Evolutionary conservation across 495 filamentous ascomycete genomes (phyloP).

Genomic region (Jackrogersella minutella): DNA sequence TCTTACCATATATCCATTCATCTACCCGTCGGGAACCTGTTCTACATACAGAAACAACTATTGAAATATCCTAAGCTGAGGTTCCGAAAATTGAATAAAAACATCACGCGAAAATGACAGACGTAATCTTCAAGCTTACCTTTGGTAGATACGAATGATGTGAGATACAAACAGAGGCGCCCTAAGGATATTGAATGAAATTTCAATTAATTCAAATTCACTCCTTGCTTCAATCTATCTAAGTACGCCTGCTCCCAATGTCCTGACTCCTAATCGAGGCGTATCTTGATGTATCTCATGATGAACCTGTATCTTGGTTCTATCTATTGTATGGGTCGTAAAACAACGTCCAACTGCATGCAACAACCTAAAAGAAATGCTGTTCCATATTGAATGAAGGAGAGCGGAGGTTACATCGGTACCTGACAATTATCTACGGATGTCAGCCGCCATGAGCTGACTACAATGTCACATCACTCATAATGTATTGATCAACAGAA

Average conservation of each 20-base stretch:
- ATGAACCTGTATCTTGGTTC: background rate
- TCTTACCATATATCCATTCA: too few relatives aligned
- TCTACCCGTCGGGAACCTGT: too few relatives aligned
- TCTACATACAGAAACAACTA: background rate
- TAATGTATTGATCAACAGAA: background rate
- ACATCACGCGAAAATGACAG: background rate
- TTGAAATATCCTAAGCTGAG: background rate
- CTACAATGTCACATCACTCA: background rate
- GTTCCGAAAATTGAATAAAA: background rate
- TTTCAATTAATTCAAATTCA: too few relatives aligned
- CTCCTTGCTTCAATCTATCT: too few relatives aligned
- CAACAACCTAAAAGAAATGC: background rate
- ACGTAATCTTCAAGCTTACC: background rate
- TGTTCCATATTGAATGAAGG: too few relatives aligned
- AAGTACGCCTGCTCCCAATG: too few relatives aligned
- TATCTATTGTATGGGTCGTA: too few relatives aligned
- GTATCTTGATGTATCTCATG: too few relatives aligned
- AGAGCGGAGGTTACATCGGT: background rate
- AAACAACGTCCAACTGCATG: background rate
- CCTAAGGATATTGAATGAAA: background rate
- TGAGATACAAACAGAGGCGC: background rate
- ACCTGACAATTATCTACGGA: background rate
- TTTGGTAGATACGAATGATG: background rate
- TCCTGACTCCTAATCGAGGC: too few relatives aligned
- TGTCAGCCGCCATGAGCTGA: background rate